Conservation (phyloP, 129 eudicot species). For the Tanacetum coccineum region DNA sequence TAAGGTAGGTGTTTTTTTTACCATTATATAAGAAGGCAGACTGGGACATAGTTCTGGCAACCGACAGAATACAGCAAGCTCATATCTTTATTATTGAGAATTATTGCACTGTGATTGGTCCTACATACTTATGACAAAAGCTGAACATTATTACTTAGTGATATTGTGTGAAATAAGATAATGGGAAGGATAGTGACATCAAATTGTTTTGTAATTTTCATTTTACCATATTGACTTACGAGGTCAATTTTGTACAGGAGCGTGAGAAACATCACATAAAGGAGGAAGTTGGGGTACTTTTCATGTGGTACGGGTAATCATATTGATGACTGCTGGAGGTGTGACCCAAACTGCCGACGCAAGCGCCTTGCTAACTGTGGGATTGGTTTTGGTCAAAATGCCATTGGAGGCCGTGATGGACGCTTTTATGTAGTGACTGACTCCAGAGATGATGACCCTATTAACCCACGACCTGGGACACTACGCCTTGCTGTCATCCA, state of each 20-base stretch:
- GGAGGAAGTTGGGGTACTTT: slow-evolving; percentile 78
- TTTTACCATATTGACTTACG: slow-evolving; percentile 2
- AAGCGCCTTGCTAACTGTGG: slow-evolving; percentile 85
- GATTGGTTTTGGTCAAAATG: slow-evolving; percentile 89
- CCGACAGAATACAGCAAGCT: slow-evolving; percentile 24
- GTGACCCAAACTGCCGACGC: slow-evolving; percentile 74
- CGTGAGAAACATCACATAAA: slow-evolving; percentile 62
- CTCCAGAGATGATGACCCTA: slow-evolving; percentile 69
- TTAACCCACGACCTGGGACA: slow-evolving; percentile 85
- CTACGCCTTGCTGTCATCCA: slow-evolving; percentile 93
- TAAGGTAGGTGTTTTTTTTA: slow-evolving; percentile 3
- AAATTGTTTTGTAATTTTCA: too few species aligned
- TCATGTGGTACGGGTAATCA: slow-evolving; percentile 92
- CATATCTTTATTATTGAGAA: slow-evolving; percentile 18
- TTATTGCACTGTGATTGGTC: slow-evolving; percentile 17
- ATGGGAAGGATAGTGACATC: too few species aligned
- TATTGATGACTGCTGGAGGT: slow-evolving; percentile 92
- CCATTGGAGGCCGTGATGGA: slow-evolving; percentile 89
- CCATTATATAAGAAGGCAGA: slow-evolving; percentile 14
- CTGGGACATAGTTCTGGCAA: slow-evolving; percentile 5
- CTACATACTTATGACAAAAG: not conserved
- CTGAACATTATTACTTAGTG: too few species aligned
- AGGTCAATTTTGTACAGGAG: slow-evolving; percentile 46
- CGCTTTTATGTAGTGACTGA: slow-evolving; percentile 78
- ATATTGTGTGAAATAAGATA: too few species aligned